phyloP scores from a whole-genome alignment of 2,329 filamentous ascomycete species.

The Fonsecaea pedrosoi region DNA sequence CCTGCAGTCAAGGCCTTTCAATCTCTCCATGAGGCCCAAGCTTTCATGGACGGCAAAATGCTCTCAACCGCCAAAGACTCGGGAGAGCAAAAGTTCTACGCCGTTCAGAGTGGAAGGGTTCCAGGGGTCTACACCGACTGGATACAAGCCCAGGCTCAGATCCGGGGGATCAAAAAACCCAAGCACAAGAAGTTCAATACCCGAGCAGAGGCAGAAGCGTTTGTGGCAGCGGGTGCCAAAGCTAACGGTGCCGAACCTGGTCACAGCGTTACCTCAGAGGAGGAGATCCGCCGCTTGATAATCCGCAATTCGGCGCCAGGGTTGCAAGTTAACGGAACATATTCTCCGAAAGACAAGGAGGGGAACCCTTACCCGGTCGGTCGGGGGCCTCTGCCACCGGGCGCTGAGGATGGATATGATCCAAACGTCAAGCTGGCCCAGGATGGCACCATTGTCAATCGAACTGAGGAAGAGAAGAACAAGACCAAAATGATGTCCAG shows the following conservation, averaged over 20 bases:
- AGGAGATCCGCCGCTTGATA: conserved; percentile 38
- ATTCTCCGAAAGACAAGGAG: conserved; percentile 50
- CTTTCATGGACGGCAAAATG: conserved; percentile 71
- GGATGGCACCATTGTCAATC: conserved; percentile 63
- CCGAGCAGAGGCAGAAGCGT: conserved; percentile 76
- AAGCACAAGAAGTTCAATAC: conserved; percentile 73
- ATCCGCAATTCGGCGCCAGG: conserved; percentile 45
- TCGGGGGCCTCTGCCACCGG: conserved; percentile 61
- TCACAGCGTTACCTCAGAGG: conserved; percentile 33
- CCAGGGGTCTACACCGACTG: conserved; percentile 71
- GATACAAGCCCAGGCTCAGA: conserved; percentile 74
- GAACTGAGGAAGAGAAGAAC: conserved; percentile 58
- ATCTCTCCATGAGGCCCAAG: conserved; percentile 75
- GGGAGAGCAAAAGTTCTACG: conserved; percentile 60
- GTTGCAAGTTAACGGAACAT: conserved; percentile 48
- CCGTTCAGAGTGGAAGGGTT: conserved; percentile 62
- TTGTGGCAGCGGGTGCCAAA: conserved; percentile 61
- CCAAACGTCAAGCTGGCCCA: conserved; percentile 62
- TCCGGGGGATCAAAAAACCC: conserved; percentile 73
- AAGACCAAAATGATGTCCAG: conserved; percentile 54
- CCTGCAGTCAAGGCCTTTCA: conserved; percentile 78
- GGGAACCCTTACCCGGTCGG: conserved; percentile 58
- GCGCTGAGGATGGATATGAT: conserved; percentile 68
- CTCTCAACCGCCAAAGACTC: conserved; percentile 45
- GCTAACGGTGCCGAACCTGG: conserved; percentile 22